Evolutionary conservation across 768 basidiomycete genomes (phyloP).

Genomic region (Leccinum disarticulatum): DNA sequence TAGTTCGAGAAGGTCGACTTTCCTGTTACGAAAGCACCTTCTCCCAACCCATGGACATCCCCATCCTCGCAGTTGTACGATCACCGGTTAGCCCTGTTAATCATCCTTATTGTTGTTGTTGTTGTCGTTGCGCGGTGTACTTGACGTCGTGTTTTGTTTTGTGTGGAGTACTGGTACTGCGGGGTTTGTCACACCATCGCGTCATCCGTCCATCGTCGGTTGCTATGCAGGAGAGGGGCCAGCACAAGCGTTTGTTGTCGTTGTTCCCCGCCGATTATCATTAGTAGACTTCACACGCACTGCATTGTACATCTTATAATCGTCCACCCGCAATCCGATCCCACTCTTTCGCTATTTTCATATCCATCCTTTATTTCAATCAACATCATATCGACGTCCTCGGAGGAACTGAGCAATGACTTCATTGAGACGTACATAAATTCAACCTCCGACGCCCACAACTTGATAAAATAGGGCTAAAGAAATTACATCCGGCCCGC

Average conservation of each 20-base stretch:
- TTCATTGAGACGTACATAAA: conserved; percentile 12
- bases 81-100: conserved; percentile 7
- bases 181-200: conserved; percentile 2
- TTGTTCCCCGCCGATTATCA: not conserved
- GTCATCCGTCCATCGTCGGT: conserved; percentile 13
- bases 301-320: conserved; percentile 29
- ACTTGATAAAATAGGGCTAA: not conserved
- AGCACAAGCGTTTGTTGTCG: not conserved
- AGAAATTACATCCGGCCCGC: conserved; percentile 3
- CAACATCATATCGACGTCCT: conserved; percentile 2
- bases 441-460: conserved; percentile 14
- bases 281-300: conserved; percentile 24
- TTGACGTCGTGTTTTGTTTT: not conserved
- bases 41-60: conserved; percentile 17
- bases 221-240: conserved; percentile 24
- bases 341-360: not conserved
- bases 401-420: conserved; percentile 27
- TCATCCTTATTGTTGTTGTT: conserved; percentile 10
- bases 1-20: conserved; percentile 20
- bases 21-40: not conserved
- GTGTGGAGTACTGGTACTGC: conserved; percentile 11
- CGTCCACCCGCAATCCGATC: conserved; percentile 2
- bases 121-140: not conserved
- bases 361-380: not conserved
- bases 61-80: conserved; percentile 28